Base-by-base conservation (phyloP, 2,329 filamentous ascomycete genomes). In the Sarocladium brachiariae region DNA sequence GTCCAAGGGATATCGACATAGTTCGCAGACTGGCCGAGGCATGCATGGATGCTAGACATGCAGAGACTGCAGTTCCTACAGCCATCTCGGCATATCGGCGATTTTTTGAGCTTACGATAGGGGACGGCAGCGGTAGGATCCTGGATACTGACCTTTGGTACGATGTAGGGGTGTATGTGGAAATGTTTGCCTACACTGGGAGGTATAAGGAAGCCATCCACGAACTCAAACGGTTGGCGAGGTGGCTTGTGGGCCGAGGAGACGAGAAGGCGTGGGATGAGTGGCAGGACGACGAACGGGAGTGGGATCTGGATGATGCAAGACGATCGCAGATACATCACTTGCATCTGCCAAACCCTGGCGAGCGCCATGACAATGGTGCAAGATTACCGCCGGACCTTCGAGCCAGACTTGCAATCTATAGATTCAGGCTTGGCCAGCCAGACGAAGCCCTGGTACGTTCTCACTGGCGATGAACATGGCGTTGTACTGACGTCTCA, bases 81-180 rank as follows among this genome's bases (percentile, higher is more conserved):
- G 77, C 75, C 27, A 72, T 75, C 53, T 63, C 64, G 1, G 76
- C 75, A 33, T 82, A 81, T 56, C 63, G 68, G 45, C 61, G 61
- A 4, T 72, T 72, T 50, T 74, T 81, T 51, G 61, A 70, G 18
- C 62, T 74, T 50, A 67, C 72, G 41, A 64, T 63, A 41, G 55
- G 59, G 3, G 57, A 63, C n/a, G 5, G 4, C 4, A 59, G 61
- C 3, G 56, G 61, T 8, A 53, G 63, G 2, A 60, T 68, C 65
- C 37, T 64, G 33, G 63, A 61, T 11, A 63, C 67, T 5, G 72
- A 76, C 50, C 73, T 74, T 27, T 99, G 92, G 92, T 83, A 86
- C 50, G 87, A 97, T 63, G 73, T 95, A 37, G 87, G 89, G 54
- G 86, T 91, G 50, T 96, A 93, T 57, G 78, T 89, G 34, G 89